Evolutionary conservation across 176 grass and related monocot genomes (phyloP).

Genomic region (Pharus latifolius): DNA sequence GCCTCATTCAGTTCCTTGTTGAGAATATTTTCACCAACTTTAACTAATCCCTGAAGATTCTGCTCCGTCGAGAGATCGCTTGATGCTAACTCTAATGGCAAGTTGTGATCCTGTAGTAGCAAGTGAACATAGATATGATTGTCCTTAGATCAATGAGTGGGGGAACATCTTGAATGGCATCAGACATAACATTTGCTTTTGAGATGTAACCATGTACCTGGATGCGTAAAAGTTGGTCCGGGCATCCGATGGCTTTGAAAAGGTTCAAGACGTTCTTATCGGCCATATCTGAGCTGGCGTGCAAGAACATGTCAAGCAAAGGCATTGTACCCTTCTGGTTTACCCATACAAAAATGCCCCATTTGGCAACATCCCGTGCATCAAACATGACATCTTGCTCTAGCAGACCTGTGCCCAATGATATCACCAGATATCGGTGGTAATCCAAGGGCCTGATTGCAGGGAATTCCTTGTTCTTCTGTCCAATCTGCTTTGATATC

Average conservation of each 20-base stretch:
- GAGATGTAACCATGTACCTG: neutral
- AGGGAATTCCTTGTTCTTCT: constrained; percentile 25
- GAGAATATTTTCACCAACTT: constrained; percentile 17
- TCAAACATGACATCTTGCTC: constrained; percentile 25
- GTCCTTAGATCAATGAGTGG: neutral
- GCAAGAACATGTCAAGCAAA: constrained; percentile 35
- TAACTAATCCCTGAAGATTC: constrained; percentile 19
- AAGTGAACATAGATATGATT: neutral
- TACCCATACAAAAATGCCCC: constrained; percentile 51
- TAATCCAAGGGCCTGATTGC: constrained; percentile 32
- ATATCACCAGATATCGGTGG: constrained; percentile 39
- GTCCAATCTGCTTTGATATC: constrained; percentile 33
- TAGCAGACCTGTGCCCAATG: constrained; percentile 23
- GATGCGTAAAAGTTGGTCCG: constrained; percentile 22
- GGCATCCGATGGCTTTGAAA: constrained; percentile 25
- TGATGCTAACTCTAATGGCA: neutral
- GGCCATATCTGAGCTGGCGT: constrained; percentile 37
- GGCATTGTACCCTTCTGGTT: constrained; percentile 6
- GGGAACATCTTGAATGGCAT: neutral
- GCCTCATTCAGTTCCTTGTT: constrained; percentile 1
- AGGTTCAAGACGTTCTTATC: constrained; percentile 26
- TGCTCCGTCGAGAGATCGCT: constrained; percentile 27
- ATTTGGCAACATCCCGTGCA: constrained; percentile 23
- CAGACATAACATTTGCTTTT: neutral
- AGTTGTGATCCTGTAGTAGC: constrained; percentile 3